phyloP scores from a whole-genome alignment of 345 rosid species.

The Hibiscus tridactylites region DNA sequence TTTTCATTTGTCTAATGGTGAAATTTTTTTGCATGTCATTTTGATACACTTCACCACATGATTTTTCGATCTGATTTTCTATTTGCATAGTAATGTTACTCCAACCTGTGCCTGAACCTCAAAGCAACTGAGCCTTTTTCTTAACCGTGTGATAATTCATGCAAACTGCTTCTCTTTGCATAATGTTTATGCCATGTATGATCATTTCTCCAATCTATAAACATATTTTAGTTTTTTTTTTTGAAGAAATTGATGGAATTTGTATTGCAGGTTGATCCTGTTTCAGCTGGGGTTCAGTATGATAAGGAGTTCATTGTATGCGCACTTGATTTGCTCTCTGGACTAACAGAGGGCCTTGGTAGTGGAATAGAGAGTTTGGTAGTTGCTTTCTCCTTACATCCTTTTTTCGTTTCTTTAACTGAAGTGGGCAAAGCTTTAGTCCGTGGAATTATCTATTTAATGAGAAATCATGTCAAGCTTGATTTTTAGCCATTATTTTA shows the following conservation, averaged over 20 bases:
- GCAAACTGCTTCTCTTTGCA: slow-evolving; percentile 11
- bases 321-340: slow-evolving; percentile 90
- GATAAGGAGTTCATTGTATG: slow-evolving; percentile 93
- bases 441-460: not conserved
- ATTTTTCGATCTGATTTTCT: not conserved
- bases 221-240: not conserved
- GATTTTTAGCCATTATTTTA: not conserved
- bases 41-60: not conserved
- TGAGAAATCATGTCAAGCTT: not conserved
- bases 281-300: slow-evolving; percentile 64
- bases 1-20: not conserved
- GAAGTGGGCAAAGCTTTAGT: not conserved
- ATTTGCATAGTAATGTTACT: not conserved
- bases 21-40: slow-evolving; percentile 22
- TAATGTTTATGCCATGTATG: not conserved
- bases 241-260: slow-evolving; percentile 1
- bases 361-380: slow-evolving; percentile 95
- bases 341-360: slow-evolving; percentile 89
- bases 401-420: not conserved
- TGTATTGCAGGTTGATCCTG: slow-evolving; percentile 63
- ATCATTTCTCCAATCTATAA: not conserved
- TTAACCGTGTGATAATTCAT: slow-evolving; percentile 19
- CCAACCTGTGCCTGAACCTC: not conserved
- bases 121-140: not conserved
- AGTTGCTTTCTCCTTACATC: slow-evolving; percentile 15